These are phyloP conservation scores for Mycena crocata DNA, from an alignment of 768 basidiomycete genomes.

Conservation along the genomic window DNA sequence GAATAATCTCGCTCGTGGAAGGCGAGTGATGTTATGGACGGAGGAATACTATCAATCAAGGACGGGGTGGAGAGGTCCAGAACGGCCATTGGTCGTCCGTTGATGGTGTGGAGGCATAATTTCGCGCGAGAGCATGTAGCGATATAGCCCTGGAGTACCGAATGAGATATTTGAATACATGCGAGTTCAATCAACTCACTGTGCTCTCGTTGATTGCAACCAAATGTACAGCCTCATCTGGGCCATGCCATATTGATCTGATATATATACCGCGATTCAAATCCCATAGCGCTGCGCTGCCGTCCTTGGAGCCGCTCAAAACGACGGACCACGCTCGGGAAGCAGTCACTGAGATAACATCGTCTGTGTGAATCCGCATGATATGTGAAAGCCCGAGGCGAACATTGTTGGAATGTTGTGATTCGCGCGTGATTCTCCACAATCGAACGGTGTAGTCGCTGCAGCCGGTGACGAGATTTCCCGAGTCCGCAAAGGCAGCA, in stretches of 20 bases:
- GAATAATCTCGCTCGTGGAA: constrained; percentile 94
- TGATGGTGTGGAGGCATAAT: constrained; percentile 87
- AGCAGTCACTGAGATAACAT: constrained; percentile 74
- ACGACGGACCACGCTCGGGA: constrained; percentile 86
- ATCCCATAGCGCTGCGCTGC: constrained; percentile 91
- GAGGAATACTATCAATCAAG: constrained; percentile 56
- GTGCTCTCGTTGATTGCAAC: constrained; percentile 89
- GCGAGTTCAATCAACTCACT: constrained; percentile 56
- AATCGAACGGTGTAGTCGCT: constrained; percentile 85
- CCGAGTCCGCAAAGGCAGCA: constrained; percentile 81
- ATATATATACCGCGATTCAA: constrained; percentile 86
- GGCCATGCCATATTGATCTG: constrained; percentile 81
- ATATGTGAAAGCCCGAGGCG: constrained; percentile 68
- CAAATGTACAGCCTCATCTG: constrained; percentile 67
- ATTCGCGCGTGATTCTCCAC: constrained; percentile 72
- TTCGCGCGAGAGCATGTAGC: constrained; percentile 82
- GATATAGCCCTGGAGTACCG: constrained; percentile 78
- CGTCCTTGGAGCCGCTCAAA: constrained; percentile 88
- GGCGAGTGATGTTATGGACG: constrained; percentile 78
- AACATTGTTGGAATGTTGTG: constrained; percentile 36
- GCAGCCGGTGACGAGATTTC: constrained; percentile 83
- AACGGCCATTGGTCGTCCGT: constrained; percentile 80
- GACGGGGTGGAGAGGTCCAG: constrained; percentile 67
- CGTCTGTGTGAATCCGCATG: constrained; percentile 82
- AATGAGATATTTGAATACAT: constrained; percentile 10